Base-by-base conservation (phyloP, 2,329 filamentous ascomycete species). In the Ophiostoma ips region DNA sequence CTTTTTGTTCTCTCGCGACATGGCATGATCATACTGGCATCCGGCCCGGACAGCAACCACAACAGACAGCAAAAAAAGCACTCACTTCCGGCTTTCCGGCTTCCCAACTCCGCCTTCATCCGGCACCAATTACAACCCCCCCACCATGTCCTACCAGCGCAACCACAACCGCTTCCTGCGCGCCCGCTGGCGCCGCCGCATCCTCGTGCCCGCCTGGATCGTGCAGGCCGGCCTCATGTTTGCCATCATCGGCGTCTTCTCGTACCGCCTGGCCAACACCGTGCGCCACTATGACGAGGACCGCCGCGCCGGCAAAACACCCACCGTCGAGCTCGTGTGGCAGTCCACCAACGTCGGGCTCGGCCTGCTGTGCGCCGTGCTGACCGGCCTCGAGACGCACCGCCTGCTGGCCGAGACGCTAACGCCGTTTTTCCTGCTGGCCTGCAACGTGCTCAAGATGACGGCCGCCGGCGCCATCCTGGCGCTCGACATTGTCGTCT, bases 391-490 rank as follows among this genome's bases (percentile, higher is more conserved):
- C 53, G 67, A 69, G 30, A 55, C 68, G n/a, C 58, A 61, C 18
- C 68, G 67, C 51, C 58, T 66, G 24, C 53, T 70, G 30, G 64
- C 69, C 38, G 64, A 77, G 59, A 66, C 69, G 1, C 59, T 79
- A 49, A 77, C 75, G 11, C 75, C 75, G 2, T 71, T 74, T 60
- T 70, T 69, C 5, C 68, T 79, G 64, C 61, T 78, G 3, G 70
- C 72, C 54, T 70, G 68, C 16, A 70, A 75, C 52, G 60, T 71
- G 51, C 55, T 77, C 57, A 77, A 76, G 56, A 54, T 72, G 40
- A 65, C 68, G 0, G 67, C 73, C 18, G 66, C 72, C 0, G 55
- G 63, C 7, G 68, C 67, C 34, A 70, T 73, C 24, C 62, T 78
- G 21, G 70, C 64, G 1, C 64, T 79, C 24, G 73, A 78, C 52